Conservation (phyloP, 352 stramenopile genomes). For the Phytophthora boehmeriae region DNA sequence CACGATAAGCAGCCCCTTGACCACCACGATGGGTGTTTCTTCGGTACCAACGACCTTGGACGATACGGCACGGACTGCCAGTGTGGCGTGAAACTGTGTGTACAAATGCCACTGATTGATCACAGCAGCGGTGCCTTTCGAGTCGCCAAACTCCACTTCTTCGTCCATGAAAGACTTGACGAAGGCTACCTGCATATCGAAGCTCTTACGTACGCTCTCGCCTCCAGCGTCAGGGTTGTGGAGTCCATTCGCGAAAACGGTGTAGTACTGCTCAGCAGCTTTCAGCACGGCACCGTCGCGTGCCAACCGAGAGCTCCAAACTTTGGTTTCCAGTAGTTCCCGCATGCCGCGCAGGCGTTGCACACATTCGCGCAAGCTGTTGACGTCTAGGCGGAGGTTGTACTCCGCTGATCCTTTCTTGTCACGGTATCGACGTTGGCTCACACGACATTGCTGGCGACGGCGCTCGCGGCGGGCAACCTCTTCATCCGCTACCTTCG, state of each 20-base stretch:
- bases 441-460: conserved; percentile 66
- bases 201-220: conserved; percentile 42
- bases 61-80: conserved; percentile 41
- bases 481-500: not conserved
- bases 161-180: conserved; percentile 53
- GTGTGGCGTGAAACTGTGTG: conserved; percentile 51
- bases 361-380: conserved; percentile 61
- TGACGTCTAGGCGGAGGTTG: conserved; percentile 71
- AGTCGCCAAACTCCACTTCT: conserved; percentile 47
- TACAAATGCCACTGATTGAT: conserved; percentile 72
- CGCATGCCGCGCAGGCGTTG: conserved; percentile 51
- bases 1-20: conserved; percentile 43
- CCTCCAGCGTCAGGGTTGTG: conserved; percentile 48
- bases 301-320: conserved; percentile 46
- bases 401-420: conserved; percentile 71
- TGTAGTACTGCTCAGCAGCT: conserved; percentile 68
- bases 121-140: conserved; percentile 41
- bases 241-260: conserved; percentile 60
- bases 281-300: conserved; percentile 47
- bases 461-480: conserved; percentile 41
- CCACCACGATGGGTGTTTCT: conserved; percentile 58
- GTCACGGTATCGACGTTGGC: conserved; percentile 72
- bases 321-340: conserved; percentile 49
- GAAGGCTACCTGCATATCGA: conserved; percentile 61
- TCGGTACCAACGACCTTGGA: conserved; percentile 51